Percentiles rank a stretch among this genome's conserved stretches.
These are phyloP conservation scores for Leccinum cinnamomeum DNA, from an alignment of 1,284 basidiomycete species.

Conservation along the genomic window DNA sequence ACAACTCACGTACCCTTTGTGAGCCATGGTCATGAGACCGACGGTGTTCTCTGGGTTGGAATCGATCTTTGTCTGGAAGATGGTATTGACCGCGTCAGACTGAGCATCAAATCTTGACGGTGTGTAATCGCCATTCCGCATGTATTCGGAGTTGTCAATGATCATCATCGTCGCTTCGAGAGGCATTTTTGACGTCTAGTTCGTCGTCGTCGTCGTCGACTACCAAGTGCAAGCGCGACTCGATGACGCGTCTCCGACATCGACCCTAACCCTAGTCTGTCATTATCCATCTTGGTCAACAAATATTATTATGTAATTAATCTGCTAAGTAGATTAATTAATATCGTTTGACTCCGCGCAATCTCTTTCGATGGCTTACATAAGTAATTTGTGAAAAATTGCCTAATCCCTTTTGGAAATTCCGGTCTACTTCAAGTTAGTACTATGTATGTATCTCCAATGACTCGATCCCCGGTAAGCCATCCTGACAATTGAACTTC, in stretches of 20 bases:
- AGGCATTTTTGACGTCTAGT: constrained; percentile 62
- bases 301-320: not conserved
- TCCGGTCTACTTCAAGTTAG: no score
- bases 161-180: constrained; percentile 93
- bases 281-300: not conserved
- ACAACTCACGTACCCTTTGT: constrained; percentile 69
- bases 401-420: no score
- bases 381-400: not conserved
- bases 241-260: constrained; percentile 22
- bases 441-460: not conserved
- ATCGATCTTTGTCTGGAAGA: constrained; percentile 93
- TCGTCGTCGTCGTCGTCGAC: constrained; percentile 20
- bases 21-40: constrained; percentile 97
- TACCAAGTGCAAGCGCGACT: constrained; percentile 5
- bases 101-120: constrained; percentile 91
- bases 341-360: no score
- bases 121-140: constrained; percentile 94
- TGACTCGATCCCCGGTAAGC: not conserved
- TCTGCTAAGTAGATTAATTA: no score
- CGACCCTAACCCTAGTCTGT: constrained; percentile 24
- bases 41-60: constrained; percentile 98
- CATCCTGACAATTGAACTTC: not conserved
- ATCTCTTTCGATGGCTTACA: no score
- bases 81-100: constrained; percentile 85
- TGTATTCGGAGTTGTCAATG: constrained; percentile 93